These are phyloP conservation scores for Cladosporium sp. DNA, from an alignment of 2,329 filamentous ascomycete genomes.

Conservation along the genomic window DNA sequence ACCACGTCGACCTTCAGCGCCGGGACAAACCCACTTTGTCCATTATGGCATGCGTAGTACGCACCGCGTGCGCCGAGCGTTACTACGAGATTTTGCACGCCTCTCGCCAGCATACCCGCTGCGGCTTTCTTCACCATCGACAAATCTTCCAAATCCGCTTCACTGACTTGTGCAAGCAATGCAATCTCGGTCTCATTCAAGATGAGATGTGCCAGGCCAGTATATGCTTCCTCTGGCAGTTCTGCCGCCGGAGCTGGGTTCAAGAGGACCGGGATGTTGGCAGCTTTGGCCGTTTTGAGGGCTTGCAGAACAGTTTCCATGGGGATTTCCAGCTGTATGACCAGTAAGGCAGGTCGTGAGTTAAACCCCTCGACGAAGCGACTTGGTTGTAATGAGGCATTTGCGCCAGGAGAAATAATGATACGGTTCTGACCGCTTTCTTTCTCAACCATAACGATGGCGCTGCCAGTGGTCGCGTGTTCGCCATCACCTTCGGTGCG, in stretches of 20 bases:
- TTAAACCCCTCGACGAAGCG: background rate
- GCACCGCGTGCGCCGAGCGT: constrained; percentile 67
- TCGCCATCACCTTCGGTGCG: background rate
- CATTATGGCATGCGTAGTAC: constrained; percentile 30
- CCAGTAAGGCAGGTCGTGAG: background rate
- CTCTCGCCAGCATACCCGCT: constrained; percentile 56
- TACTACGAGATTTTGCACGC: constrained; percentile 75
- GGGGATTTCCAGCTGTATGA: constrained; percentile 44
- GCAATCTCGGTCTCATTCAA: constrained; percentile 89
- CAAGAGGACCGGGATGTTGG: constrained; percentile 61
- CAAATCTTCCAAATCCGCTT: constrained; percentile 32
- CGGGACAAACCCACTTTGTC: constrained; percentile 26
- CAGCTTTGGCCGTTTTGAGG: background rate
- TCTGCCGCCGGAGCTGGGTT: constrained; percentile 76
- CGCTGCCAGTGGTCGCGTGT: background rate
- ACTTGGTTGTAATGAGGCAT: background rate
- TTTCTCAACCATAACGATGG: background rate
- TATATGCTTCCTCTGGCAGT: constrained; percentile 67
- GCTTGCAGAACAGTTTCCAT: background rate
- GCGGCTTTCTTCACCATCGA: background rate
- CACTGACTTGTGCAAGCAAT: constrained; percentile 53
- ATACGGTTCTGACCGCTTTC: background rate
- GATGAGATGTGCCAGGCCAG: constrained; percentile 72
- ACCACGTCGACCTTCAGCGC: constrained; percentile 75
- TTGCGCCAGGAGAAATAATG: background rate